Conservation (phyloP, 129 eudicot species). For the Tagetes erecta region DNA sequence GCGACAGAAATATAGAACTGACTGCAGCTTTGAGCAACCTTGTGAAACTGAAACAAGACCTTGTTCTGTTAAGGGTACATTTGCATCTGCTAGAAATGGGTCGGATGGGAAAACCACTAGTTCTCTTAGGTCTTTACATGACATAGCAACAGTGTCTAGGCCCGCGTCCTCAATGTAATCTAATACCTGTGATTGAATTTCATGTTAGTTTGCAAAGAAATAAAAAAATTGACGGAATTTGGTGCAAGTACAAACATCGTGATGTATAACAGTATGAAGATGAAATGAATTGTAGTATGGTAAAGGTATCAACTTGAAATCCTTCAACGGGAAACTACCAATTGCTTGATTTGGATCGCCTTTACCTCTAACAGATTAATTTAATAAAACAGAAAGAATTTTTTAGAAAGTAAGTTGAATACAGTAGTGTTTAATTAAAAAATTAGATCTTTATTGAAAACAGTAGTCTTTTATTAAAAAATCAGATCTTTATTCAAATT, state of each 20-base stretch:
- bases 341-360: neutral
- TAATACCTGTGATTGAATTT: constrained; percentile 55
- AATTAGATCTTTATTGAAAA: neutral
- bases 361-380: neutral
- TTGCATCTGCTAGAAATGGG: constrained; percentile 70
- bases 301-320: neutral
- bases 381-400: neutral
- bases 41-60: constrained; percentile 85
- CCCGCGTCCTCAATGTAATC: constrained; percentile 94
- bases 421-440: neutral
- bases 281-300: neutral
- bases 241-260: neutral
- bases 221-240: neutral
- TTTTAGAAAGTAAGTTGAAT: neutral
- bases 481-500: neutral
- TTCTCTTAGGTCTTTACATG: constrained; percentile 79
- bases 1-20: constrained; percentile 92
- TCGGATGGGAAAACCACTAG: constrained; percentile 90
- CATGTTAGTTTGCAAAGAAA: neutral
- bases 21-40: constrained; percentile 84
- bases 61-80: constrained; percentile 72
- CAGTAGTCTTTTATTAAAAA: neutral
- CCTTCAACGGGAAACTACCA: neutral
- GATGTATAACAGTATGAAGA: neutral
- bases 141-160: constrained; percentile 60